Base-by-base conservation (phyloP, 495 filamentous ascomycete genomes). In the Penicilliopsis zonata region DNA sequence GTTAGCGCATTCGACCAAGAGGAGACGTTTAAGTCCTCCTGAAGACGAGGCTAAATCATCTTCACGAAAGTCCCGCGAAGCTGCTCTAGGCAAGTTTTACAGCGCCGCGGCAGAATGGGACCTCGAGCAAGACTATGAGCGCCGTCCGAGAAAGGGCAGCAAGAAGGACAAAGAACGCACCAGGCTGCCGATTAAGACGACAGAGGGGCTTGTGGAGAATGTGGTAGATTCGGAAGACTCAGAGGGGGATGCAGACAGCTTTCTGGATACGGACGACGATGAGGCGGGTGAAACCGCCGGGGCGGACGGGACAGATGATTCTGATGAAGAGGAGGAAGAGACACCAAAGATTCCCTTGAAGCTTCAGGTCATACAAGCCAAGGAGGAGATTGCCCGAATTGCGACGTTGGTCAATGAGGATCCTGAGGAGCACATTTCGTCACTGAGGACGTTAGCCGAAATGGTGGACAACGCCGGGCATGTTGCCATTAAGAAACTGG, bases 111-210 rank as follows among this genome's bases (percentile, higher is more conserved):
- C 63, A 23, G 58, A 68, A 49, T 95, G 90, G 90, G 71, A 93
- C 50, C 67, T 93, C 28, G 90, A 98, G 56, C 80, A 95, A 43
- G 74, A 79, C 45, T 98, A 96, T 65, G 87, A 94, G 56, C 69
- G 69, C 24, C 73, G 70, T 41, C 77, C 80, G 16, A 68, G 85
- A 40, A 86, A 90, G 46, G 51, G 67, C 33, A 74, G 71, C 52
- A 72, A 66, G 48, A 80, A 85, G 46, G 66, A 74, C 25, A 76
- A 77, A 39, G 79, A 86, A 39, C 76, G 46, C 41, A 82, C 74
- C 15, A 69, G 79, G 46, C 63, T 96, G 19, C 90, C 86, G 3
- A 82, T 95, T 28, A 90, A 84, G 55, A 92, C 82, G 2, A 63
- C 72, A 0, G 74, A 80, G 38, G 84, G 81, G 2, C 68, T 75